phyloP scores from a whole-genome alignment of 345 rosid genomes.

The Brassica cretica region DNA sequence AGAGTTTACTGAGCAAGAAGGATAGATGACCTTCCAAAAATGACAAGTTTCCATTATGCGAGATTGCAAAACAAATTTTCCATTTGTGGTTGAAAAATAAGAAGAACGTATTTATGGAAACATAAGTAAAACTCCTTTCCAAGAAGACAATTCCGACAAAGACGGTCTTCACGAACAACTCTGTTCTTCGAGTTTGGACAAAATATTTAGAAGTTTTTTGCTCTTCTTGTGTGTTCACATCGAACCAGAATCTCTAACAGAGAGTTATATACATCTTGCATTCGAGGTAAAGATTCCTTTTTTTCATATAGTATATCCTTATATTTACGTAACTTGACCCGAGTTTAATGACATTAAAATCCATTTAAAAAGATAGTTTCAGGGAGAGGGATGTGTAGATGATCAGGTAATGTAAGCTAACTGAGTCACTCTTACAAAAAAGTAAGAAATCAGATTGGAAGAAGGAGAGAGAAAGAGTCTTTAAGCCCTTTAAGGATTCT shows the following conservation, averaged over 20 bases:
- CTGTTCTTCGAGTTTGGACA: neutral
- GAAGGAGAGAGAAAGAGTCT: conserved; percentile 29
- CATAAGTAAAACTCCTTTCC: neutral
- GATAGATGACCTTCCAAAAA: neutral
- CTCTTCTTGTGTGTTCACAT: neutral
- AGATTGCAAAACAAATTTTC: neutral
- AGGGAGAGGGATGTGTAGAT: conserved; percentile 2
- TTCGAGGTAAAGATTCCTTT: neutral
- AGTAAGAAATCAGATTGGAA: conserved; percentile 31
- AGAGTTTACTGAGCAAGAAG: neutral
- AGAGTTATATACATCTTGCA: neutral
- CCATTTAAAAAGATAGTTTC: conserved; percentile 14
- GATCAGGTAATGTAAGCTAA: conserved; percentile 27
- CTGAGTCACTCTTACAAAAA: conserved; percentile 27
- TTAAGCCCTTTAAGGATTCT: conserved; percentile 31
- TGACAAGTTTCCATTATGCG: neutral
- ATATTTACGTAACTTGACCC: neutral
- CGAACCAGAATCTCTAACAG: neutral
- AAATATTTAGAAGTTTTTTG: neutral
- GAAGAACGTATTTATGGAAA: neutral
- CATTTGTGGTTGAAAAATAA: neutral
- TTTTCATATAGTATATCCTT: neutral
- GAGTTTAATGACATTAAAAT: neutral
- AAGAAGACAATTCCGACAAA: neutral
- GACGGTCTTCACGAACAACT: neutral